Percentiles rank a stretch among this genome's conserved stretches.
phyloP scores from a whole-genome alignment of 2,329 filamentous ascomycete species.

The Colletotrichum sp. region DNA sequence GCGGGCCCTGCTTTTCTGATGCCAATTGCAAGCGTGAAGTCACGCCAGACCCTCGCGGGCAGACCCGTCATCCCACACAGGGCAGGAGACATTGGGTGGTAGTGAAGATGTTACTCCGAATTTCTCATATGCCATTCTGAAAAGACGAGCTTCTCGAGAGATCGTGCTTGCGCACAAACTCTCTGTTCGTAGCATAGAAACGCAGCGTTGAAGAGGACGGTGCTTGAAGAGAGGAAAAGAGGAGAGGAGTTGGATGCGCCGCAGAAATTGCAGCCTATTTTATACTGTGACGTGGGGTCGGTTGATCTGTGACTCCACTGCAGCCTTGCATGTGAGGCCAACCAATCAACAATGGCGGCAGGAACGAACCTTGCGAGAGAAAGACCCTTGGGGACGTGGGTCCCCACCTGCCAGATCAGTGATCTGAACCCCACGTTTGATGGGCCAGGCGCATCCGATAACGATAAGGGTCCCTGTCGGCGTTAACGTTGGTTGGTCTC shows the following conservation, averaged over 20 bases:
- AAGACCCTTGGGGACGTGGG: background rate
- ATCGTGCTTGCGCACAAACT: constrained; percentile 35
- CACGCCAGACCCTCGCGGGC: constrained; percentile 89
- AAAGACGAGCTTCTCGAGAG: constrained; percentile 21
- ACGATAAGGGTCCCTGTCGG: constrained; percentile 14
- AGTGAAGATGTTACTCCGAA: constrained; percentile 93
- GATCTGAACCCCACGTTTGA: background rate
- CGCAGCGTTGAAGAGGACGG: constrained; percentile 90
- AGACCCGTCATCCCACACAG: constrained; percentile 57
- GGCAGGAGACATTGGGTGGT: constrained; percentile 46
- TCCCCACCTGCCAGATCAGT: constrained; percentile 14
- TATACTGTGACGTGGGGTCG: constrained; percentile 14
- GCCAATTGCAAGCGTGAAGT: constrained; percentile 82
- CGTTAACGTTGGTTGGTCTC: background rate
- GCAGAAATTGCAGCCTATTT: constrained; percentile 3
- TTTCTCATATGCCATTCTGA: constrained; percentile 84
- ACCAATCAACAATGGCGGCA: constrained; percentile 3
- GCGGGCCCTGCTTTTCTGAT: constrained; percentile 85
- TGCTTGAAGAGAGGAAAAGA: constrained; percentile 59
- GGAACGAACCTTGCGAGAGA: background rate
- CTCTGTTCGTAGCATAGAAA: constrained; percentile 92
- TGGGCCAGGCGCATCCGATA: background rate
- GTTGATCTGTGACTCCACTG: background rate
- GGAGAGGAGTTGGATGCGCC: background rate
- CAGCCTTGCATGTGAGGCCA: constrained; percentile 22